A percentile compares a stretch with the other conserved stretches of the same genome.
Conservation (phyloP, 345 rosid species). For the Eucalyptus sp. region DNA sequence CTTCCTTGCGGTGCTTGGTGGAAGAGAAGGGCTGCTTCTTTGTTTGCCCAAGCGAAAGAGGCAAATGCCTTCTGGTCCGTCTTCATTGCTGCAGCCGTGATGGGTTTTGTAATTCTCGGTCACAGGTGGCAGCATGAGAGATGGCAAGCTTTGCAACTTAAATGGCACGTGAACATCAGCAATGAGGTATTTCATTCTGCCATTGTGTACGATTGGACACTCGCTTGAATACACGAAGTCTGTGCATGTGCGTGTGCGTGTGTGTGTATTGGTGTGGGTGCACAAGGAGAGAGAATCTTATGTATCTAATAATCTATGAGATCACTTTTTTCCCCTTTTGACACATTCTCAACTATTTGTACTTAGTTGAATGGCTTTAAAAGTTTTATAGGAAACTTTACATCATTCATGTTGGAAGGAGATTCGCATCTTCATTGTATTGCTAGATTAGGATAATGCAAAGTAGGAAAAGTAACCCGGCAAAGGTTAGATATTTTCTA, state of each 20-base stretch:
- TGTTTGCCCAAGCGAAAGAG: constrained; percentile 70
- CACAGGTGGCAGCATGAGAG: constrained; percentile 96
- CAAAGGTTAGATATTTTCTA: not conserved
- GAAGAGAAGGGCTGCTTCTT: constrained; percentile 74
- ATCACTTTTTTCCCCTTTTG: not conserved
- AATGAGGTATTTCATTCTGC: constrained; percentile 39
- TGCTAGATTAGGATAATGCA: not conserved
- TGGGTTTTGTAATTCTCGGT: constrained; percentile 90
- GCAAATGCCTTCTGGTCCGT: constrained; percentile 88
- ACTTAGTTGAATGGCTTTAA: not conserved
- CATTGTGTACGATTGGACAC: not conserved
- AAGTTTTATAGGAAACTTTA: not conserved
- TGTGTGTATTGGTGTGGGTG: not conserved
- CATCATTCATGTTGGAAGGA: not conserved
- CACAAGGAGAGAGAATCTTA: not conserved
- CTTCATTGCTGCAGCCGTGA: constrained; percentile 84
- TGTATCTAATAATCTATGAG: not conserved
- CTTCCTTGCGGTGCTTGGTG: constrained; percentile 94
- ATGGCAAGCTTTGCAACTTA: constrained; percentile 82
- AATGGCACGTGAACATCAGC: constrained; percentile 58
- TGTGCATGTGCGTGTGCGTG: not conserved
- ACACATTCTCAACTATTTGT: not conserved
- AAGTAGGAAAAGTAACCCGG: not conserved
- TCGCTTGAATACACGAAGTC: not conserved
- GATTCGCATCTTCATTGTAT: not conserved